Conservation (phyloP, 495 filamentous ascomycete genomes). For the Apodospora peruviana region DNA sequence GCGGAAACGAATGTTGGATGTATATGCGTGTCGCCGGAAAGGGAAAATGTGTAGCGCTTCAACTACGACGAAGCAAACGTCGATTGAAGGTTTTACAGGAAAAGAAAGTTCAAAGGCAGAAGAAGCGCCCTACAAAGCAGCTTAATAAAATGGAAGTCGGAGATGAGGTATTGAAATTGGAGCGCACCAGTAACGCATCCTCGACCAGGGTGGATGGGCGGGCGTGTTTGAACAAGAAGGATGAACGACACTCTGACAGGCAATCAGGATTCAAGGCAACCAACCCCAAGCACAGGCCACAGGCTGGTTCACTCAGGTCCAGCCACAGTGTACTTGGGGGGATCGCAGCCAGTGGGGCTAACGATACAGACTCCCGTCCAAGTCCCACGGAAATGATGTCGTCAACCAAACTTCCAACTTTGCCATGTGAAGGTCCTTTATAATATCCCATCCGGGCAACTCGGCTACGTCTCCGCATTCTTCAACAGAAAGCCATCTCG, state of each 20-base stretch:
- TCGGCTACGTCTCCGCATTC: too few species aligned
- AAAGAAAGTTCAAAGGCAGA: background rate
- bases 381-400: too few species aligned
- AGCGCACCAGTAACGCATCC: background rate
- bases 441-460: too few species aligned
- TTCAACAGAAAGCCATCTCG: too few species aligned
- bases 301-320: constrained; percentile 1
- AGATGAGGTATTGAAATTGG: background rate
- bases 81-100: background rate
- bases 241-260: background rate
- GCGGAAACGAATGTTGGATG: too few species aligned
- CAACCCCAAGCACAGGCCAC: background rate
- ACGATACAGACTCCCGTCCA: too few species aligned
- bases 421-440: too few species aligned
- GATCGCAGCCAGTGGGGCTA: background rate
- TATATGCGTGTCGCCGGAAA: too few species aligned
- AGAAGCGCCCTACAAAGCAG: too few species aligned
- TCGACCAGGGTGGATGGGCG: background rate
- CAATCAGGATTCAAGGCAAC: background rate
- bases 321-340: constrained; percentile 1
- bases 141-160: too few species aligned
- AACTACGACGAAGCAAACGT: background rate
- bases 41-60: too few species aligned
- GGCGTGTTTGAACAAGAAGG: background rate
- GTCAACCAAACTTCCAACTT: too few species aligned